These are phyloP conservation scores for Neurospora sp. DNA, from an alignment of 495 filamentous ascomycete species.

Conservation along the genomic window DNA sequence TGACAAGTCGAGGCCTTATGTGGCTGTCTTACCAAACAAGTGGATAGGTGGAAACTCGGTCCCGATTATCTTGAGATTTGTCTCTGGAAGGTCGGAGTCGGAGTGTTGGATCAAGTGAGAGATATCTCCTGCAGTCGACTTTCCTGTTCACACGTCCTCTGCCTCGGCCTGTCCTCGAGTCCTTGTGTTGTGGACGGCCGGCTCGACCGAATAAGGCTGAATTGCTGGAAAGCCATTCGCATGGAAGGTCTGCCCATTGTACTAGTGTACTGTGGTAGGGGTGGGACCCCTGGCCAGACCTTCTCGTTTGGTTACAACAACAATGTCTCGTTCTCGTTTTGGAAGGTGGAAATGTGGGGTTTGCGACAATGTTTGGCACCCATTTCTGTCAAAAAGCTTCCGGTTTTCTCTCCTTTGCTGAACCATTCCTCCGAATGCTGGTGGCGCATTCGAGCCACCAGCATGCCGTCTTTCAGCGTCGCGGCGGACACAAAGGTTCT, in stretches of 20 bases:
- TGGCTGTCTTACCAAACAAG: not conserved
- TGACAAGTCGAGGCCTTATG: not conserved
- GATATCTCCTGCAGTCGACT: not conserved
- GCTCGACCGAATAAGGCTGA: not conserved
- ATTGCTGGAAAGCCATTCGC: not conserved
- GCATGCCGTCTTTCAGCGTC: not conserved
- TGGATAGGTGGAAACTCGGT: not conserved
- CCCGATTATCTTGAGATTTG: not conserved
- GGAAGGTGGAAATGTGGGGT: slow-evolving; percentile 1
- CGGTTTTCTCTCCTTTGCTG: not conserved
- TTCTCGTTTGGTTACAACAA: not conserved
- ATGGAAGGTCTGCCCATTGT: not conserved
- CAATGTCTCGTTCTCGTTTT: not conserved
- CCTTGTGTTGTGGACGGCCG: not conserved
- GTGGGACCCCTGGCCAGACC: not conserved
- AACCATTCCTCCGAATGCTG: no score
- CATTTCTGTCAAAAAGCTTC: no score
- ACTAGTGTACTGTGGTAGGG: not conserved
- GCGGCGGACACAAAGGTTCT: not conserved
- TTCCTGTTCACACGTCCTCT: no score
- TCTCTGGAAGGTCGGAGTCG: not conserved
- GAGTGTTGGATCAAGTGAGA: not conserved
- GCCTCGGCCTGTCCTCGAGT: no score
- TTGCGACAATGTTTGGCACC: not conserved
- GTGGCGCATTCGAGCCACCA: no score